phyloP scores from a whole-genome alignment of 1,284 basidiomycete species.

The Trichosporon inkin region DNA sequence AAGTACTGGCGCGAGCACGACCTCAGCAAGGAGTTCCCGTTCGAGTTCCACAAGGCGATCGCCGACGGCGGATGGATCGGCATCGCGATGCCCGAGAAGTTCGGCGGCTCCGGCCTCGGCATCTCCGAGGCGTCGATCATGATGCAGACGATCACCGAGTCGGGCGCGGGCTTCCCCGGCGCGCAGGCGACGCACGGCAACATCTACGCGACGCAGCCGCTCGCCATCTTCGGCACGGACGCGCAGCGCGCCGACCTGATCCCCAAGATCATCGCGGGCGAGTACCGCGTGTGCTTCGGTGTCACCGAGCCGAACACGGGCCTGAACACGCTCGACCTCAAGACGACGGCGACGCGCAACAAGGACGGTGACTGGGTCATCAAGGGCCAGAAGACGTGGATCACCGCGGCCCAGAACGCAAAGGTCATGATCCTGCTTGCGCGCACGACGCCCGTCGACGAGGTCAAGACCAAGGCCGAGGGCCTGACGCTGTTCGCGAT shows the following conservation, averaged over 20 bases:
- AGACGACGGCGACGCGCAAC: slow-evolving; percentile 20
- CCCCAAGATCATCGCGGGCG: slow-evolving; percentile 22
- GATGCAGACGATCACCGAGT: slow-evolving; percentile 26
- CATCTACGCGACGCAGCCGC: slow-evolving; percentile 22
- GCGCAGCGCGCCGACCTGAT: slow-evolving; percentile 18
- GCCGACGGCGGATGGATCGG: slow-evolving; percentile 22
- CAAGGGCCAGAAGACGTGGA: slow-evolving; percentile 25
- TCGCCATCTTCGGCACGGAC: slow-evolving; percentile 22
- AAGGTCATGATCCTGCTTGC: slow-evolving; percentile 27
- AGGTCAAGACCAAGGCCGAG: slow-evolving; percentile 19
- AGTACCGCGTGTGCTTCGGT: slow-evolving; percentile 21
- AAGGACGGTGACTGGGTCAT: slow-evolving; percentile 18
- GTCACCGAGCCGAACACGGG: slow-evolving; percentile 23
- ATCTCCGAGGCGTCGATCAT: slow-evolving; percentile 19
- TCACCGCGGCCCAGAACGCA: slow-evolving; percentile 23
- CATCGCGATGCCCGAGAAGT: slow-evolving; percentile 19
- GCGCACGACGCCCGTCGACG: slow-evolving; percentile 25
- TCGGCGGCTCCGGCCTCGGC: slow-evolving; percentile 20
- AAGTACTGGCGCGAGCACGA: slow-evolving; percentile 24
- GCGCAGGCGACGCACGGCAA: slow-evolving; percentile 24
- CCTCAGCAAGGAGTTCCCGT: slow-evolving; percentile 15
- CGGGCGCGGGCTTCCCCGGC: slow-evolving; percentile 20
- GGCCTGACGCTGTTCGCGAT: slow-evolving; percentile 20
- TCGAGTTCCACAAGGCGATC: slow-evolving; percentile 25
- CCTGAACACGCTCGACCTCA: slow-evolving; percentile 23